phyloP scores from a whole-genome alignment of 176 grass and related monocot genomes.

The Musa itinerans region DNA sequence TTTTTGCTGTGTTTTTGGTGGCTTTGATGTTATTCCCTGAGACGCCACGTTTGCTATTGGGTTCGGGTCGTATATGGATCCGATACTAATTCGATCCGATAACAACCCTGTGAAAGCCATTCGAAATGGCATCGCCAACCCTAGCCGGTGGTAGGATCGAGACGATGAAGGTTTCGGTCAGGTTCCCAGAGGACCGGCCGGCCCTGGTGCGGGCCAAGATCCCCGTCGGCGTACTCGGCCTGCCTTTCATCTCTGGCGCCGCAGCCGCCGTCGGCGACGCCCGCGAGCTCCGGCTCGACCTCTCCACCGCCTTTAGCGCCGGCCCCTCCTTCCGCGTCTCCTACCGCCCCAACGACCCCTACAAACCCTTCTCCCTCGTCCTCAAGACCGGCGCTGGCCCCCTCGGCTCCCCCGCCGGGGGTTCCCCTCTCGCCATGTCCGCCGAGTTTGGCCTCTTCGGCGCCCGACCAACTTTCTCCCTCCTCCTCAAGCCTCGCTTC shows the following conservation, averaged over 20 bases:
- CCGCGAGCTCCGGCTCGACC: constrained; percentile 61
- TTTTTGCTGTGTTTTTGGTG: too few species aligned
- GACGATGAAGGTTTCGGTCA: constrained; percentile 80
- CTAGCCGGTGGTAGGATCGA: too few species aligned
- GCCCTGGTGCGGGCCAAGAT: constrained; percentile 69
- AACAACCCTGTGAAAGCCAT: too few species aligned
- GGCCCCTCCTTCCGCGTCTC: constrained; percentile 58
- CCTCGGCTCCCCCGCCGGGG: constrained; percentile 42
- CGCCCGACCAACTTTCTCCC: constrained; percentile 40
- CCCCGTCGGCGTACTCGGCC: constrained; percentile 61
- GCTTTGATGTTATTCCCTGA: too few species aligned
- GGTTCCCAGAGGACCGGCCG: constrained; percentile 64
- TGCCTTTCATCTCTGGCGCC: constrained; percentile 61
- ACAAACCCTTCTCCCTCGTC: constrained; percentile 50
- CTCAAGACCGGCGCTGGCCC: constrained; percentile 47
- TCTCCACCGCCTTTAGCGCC: constrained; percentile 47
- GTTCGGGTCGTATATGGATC: too few species aligned
- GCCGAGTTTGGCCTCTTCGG: constrained; percentile 65
- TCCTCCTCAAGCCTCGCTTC: constrained; percentile 63
- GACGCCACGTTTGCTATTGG: too few species aligned
- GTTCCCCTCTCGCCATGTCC: constrained; percentile 54
- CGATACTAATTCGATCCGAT: too few species aligned
- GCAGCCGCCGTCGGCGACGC: constrained; percentile 36
- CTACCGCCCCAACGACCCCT: constrained; percentile 56
- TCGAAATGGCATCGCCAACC: too few species aligned